phyloP scores from a whole-genome alignment of 2,329 filamentous ascomycete species.

The Pleurostoma richardsiae region DNA sequence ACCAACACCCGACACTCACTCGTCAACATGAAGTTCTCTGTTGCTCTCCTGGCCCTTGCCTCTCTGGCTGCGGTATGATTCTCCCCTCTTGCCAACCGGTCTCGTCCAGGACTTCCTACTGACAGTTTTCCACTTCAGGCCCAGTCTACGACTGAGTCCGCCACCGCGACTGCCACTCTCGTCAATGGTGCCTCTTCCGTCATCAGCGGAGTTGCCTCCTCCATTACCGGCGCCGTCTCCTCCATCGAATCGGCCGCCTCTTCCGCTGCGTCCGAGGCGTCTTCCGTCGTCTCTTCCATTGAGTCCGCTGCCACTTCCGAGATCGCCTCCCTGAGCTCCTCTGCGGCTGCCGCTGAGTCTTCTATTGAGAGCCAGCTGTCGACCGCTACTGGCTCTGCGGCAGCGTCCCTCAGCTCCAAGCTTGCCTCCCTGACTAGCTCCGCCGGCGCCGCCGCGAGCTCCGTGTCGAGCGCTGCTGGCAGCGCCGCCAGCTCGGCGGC shows the following conservation, averaged over 20 bases:
- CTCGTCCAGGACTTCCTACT: no score
- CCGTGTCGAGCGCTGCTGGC: constrained; percentile 9
- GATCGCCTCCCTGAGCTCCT: constrained; percentile 16
- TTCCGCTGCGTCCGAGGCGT: constrained; percentile 16
- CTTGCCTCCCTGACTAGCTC: constrained; percentile 5
- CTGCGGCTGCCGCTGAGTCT: constrained; percentile 5
- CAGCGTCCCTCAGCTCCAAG: constrained; percentile 7
- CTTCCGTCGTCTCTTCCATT: constrained; percentile 6
- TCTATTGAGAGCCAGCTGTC: constrained; percentile 19
- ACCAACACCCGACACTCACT: not conserved
- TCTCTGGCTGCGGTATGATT: not conserved
- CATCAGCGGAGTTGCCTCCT: not conserved
- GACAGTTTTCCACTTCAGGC: not conserved
- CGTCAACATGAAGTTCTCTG: constrained; percentile 44
- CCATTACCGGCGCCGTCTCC: constrained; percentile 7
- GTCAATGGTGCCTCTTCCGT: constrained; percentile 7
- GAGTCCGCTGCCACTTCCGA: constrained; percentile 6
- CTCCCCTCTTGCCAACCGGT: not conserved
- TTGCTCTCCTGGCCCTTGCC: constrained; percentile 27
- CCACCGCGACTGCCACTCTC: not conserved
- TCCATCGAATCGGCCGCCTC: constrained; percentile 7
- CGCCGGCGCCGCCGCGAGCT: constrained; percentile 9
- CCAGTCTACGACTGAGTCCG: not conserved
- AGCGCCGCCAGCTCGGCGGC: constrained; percentile 8
- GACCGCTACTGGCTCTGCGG: constrained; percentile 19